Evolutionary conservation across 2,329 filamentous ascomycete genomes (phyloP).

Genomic region (Aureobasidium sp.): DNA sequence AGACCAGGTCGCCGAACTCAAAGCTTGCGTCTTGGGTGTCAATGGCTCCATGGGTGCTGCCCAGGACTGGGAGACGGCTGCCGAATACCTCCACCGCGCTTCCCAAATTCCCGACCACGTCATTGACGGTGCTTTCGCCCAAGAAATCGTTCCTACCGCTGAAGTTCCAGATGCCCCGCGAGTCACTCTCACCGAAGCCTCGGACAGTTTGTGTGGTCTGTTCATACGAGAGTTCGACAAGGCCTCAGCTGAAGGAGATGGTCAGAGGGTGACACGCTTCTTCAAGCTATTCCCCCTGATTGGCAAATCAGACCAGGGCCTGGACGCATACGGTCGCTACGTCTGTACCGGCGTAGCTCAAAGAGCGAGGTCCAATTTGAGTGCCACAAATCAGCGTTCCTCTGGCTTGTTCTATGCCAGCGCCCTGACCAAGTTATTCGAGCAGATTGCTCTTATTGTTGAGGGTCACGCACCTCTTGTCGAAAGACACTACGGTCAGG

Average conservation of each 20-base stretch:
- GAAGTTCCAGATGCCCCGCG: slow-evolving; percentile 95
- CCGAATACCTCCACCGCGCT: slow-evolving; percentile 87
- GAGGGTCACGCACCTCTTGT: slow-evolving; percentile 92
- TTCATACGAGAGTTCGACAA: slow-evolving; percentile 97
- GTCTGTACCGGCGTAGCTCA: slow-evolving; percentile 95
- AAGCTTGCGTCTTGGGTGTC: slow-evolving; percentile 95
- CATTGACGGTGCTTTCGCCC: slow-evolving; percentile 85
- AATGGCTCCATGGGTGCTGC: slow-evolving; percentile 97
- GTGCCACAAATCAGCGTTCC: slow-evolving; percentile 69
- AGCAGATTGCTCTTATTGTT: slow-evolving; percentile 97
- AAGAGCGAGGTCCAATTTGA: slow-evolving; percentile 84
- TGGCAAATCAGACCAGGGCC: slow-evolving; percentile 84
- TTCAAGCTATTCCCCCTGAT: slow-evolving; percentile 99
- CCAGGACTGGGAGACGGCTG: slow-evolving; percentile 98
- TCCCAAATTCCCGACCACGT: slow-evolving; percentile 84
- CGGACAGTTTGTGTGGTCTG: slow-evolving; percentile 88
- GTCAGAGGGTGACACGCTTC: slow-evolving; percentile 91
- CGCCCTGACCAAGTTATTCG: slow-evolving; percentile 91
- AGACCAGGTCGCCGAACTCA: slow-evolving; percentile 96
- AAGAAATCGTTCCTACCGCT: slow-evolving; percentile 92
- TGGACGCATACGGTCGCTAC: slow-evolving; percentile 96
- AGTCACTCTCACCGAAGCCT: slow-evolving; percentile 86
- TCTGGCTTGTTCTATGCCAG: slow-evolving; percentile 94
- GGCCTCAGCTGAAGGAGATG: slow-evolving; percentile 88
- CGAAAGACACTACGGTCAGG: slow-evolving; percentile 91